Percentiles rank a stretch among this genome's conserved stretches.
Evolutionary conservation across 1,284 basidiomycete species (phyloP).

Genomic region (Puccinia sorghi): DNA sequence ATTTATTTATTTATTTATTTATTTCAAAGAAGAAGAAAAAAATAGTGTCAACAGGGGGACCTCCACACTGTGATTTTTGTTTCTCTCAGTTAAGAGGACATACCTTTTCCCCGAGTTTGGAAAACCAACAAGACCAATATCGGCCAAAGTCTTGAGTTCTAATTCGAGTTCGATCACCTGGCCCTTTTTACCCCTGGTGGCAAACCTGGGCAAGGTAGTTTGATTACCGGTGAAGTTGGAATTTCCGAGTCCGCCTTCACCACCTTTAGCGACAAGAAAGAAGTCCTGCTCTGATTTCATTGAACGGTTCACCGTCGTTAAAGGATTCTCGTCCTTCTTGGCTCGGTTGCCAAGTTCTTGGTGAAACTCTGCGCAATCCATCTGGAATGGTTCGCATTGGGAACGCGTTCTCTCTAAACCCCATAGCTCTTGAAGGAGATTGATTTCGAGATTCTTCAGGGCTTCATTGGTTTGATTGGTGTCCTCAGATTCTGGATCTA

Average conservation of each 20-base stretch:
- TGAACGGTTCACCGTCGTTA: conserved; percentile 1
- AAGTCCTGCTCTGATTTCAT: conserved; percentile 56
- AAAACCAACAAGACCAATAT: conserved; percentile 91
- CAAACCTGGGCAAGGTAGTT: conserved; percentile 59
- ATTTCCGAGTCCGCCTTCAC: conserved; percentile 83
- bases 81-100: not conserved
- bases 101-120: conserved; percentile 76
- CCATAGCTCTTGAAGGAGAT: conserved; percentile 47
- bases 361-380: conserved; percentile 56
- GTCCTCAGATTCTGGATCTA: conserved; percentile 48
- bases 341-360: conserved; percentile 64
- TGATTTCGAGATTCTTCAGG: conserved; percentile 39
- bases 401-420: conserved; percentile 51
- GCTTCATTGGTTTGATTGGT: conserved; percentile 42
- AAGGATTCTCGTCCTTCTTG: not conserved
- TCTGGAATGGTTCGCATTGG: conserved; percentile 47
- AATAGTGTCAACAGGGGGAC: not conserved
- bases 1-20: not conserved
- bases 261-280: conserved; percentile 75
- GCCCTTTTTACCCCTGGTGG: conserved; percentile 69
- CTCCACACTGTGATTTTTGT: not conserved
- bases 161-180: conserved; percentile 78
- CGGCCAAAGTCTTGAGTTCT: conserved; percentile 92
- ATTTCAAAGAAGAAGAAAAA: not conserved
- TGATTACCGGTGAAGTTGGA: conserved; percentile 61